These are phyloP conservation scores for Cnidoscolus chayamansa DNA, from an alignment of 441 rosid genomes.

Conservation along the genomic window DNA sequence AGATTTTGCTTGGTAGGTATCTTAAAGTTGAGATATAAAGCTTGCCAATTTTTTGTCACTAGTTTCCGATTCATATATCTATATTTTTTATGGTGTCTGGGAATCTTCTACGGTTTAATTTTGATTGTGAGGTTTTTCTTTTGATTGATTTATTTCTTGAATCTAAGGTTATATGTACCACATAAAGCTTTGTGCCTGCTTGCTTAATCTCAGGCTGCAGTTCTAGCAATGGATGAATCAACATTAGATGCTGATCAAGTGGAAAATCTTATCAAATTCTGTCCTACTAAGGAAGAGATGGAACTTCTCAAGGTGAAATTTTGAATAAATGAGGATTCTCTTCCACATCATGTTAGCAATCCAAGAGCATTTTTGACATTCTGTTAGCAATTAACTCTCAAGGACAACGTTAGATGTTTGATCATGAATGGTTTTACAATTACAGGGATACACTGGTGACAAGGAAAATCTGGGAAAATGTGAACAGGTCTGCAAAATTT, in stretches of 20 bases:
- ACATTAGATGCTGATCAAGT: constrained; percentile 92
- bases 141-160: neutral
- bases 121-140: neutral
- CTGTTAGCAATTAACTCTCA: neutral
- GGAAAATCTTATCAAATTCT: constrained; percentile 93
- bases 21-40: neutral
- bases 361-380: constrained; percentile 9
- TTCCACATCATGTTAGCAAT: constrained; percentile 16
- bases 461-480: constrained; percentile 78
- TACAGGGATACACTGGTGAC: constrained; percentile 77
- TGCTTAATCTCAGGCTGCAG: constrained; percentile 69
- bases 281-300: constrained; percentile 99
- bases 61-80: neutral
- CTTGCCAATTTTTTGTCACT: neutral
- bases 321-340: constrained; percentile 23
- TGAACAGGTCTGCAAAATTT: constrained; percentile 71
- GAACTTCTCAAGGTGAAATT: constrained; percentile 84
- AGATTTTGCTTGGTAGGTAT: neutral
- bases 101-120: constrained; percentile 9
- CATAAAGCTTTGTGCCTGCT: constrained; percentile 15
- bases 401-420: constrained; percentile 9
- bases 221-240: constrained; percentile 89
- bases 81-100: neutral
- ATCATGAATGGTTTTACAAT: constrained; percentile 9
- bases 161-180: neutral